Conservation (phyloP, 768 basidiomycete genomes). For the Butyriboletus loyo region DNA sequence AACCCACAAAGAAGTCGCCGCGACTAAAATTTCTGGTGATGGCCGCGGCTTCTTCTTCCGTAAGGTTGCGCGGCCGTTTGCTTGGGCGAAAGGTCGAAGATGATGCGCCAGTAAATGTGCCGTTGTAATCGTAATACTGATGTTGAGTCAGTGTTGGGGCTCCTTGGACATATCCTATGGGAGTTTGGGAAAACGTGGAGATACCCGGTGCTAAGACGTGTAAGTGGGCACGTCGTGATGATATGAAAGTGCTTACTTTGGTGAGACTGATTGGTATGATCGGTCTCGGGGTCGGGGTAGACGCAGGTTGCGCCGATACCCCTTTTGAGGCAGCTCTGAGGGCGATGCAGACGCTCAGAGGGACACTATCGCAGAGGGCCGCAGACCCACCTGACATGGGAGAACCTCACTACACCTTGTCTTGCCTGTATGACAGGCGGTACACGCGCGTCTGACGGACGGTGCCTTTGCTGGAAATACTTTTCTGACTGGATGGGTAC, state of each 20-base stretch:
- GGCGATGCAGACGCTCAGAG: slow-evolving; percentile 2
- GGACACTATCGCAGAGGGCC: slow-evolving; percentile 6
- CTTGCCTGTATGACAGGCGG: slow-evolving; percentile 80
- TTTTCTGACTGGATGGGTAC: slow-evolving; percentile 10
- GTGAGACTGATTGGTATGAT: slow-evolving; percentile 38
- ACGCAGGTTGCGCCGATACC: slow-evolving; percentile 67
- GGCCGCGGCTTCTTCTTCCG: slow-evolving; percentile 79
- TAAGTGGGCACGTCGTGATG: slow-evolving; percentile 6
- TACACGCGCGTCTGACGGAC: slow-evolving; percentile 76
- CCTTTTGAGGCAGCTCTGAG: slow-evolving; percentile 77
- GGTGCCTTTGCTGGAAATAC: slow-evolving; percentile 64
- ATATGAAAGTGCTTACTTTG: slow-evolving; percentile 17
- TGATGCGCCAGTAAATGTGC: slow-evolving; percentile 63
- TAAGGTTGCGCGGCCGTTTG: slow-evolving; percentile 76
- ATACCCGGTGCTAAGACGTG: slow-evolving; percentile 30
- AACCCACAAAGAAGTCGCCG: slow-evolving; percentile 81
- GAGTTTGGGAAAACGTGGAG: slow-evolving; percentile 36
- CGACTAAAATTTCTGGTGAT: slow-evolving; percentile 80
- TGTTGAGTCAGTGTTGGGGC: slow-evolving; percentile 54
- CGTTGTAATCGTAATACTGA: slow-evolving; percentile 75
- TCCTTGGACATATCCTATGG: slow-evolving; percentile 38
- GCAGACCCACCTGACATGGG: slow-evolving; percentile 65
- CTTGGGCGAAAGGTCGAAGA: slow-evolving; percentile 76
- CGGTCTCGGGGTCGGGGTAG: slow-evolving; percentile 75
- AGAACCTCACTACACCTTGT: slow-evolving; percentile 80